These are phyloP conservation scores for Acer negundo DNA, from an alignment of 345 rosid species.

Conservation along the genomic window DNA sequence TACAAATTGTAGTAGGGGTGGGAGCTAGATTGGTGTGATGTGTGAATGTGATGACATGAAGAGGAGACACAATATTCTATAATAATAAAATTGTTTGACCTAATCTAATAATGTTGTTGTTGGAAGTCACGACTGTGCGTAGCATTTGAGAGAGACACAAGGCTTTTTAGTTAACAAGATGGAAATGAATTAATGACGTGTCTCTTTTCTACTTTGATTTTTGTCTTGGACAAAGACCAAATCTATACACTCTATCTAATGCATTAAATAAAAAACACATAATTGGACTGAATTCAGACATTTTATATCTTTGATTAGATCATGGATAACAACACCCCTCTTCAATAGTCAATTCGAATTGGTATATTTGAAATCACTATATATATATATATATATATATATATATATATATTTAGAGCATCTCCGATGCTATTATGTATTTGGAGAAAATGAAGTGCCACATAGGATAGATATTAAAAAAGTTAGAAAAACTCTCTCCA, in stretches of 20 bases:
- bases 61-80: background rate
- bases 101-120: background rate
- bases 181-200: background rate
- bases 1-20: too few relatives aligned
- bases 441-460: too few relatives aligned
- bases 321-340: too few relatives aligned
- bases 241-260: background rate
- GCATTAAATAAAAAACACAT: too few relatives aligned
- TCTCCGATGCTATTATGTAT: too few relatives aligned
- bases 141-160: background rate
- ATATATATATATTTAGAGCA: too few relatives aligned
- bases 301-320: too few relatives aligned
- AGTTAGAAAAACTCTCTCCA: too few relatives aligned
- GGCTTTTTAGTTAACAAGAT: background rate
- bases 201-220: background rate
- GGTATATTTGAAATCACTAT: too few relatives aligned
- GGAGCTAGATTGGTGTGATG: background rate
- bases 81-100: background rate
- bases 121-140: background rate
- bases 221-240: background rate
- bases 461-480: too few relatives aligned
- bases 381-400: too few relatives aligned
- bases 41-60: background rate
- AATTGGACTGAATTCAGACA: background rate
- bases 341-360: too few relatives aligned